Base-by-base conservation (phyloP, 2,329 filamentous ascomycete genomes). In the Scytalidium sp. region DNA sequence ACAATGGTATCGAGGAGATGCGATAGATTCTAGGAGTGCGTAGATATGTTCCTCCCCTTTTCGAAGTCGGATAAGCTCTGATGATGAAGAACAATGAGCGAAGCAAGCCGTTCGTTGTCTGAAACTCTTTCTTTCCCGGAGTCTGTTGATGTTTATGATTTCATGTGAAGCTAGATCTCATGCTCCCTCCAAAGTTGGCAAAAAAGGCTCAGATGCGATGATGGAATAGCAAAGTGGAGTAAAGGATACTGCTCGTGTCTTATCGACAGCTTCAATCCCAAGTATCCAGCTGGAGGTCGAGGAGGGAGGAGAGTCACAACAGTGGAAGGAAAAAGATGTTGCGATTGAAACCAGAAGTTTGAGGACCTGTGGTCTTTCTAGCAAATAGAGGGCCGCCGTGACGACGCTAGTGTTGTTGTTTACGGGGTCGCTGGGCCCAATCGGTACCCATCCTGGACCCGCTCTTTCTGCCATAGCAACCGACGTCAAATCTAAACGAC, bases 351-450 rank as follows among this genome's bases (percentile, higher is more conserved):
- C 13, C 17, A 36, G 11, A 36, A 36, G 32, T 36, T 36, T 36
- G 32, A 36, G 32, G 32, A 36, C 32, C n/a, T 36, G 32, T 36
- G 13, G 32, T 36, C 32, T 36, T 36, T 36, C 32, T 36, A 36
- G 32, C 32, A 36, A 36, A 36, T 36, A 36, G 32, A 36, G 7
- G 32, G 32, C 5, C 32, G 32, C 32, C 32, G 17, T 36, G 32
- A n/a, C 11, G 32, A 36, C 32, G 32, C 32, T 36, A 11, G 25
- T 48, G 46, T 48, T 48, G 27, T 48, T 48, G 46, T 48, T 48
- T 48, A 48, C 41, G 29, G 22, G 39, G 17, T 15, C 19, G 3
- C 9, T n/a, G 39, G 5, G 36, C 23, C 46, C 46, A 48, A 48
- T 48, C 39, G 40, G 25, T n/a, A n/a, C 15, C 15, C 4, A 36